Base-by-base conservation (phyloP, 441 rosid genomes). In the Euphorbia corollata region DNA sequence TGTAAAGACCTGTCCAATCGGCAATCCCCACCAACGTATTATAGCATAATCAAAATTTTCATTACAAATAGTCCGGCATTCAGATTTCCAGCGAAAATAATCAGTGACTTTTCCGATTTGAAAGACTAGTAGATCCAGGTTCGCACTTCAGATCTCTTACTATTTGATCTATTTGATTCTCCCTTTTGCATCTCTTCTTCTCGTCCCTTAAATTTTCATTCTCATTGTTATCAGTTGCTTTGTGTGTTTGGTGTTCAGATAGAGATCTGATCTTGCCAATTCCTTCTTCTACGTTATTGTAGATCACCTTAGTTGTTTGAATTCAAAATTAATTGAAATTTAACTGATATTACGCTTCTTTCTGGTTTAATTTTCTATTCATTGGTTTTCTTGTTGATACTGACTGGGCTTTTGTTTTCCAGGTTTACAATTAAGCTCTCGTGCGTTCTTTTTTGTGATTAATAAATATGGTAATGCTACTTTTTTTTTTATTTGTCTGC, bases 381-480 rank as follows among this genome's bases (percentile, higher is more conserved):
- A 24, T 47, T 1, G 9, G 4, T 45, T 24, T 16, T 4, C 27
- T 45, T 45, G n/a, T 20, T 22, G 13, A 45, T 63, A 1, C 36
- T 45, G 6, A 43, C 9, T 43, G 9, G 34, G 34, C 4, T 50
- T 16, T 50, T 6, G 4, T 53, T 32, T 38, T 65, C 13, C 68
- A 54, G 47, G 12, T 15, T n/a, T 36, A 15, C 20, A 4, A 8
- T 18, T 32, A 64, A 48, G 6, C 8, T 36, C 51, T 19, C 23
- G 50, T 13, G 0, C 12, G 2, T 45, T 20, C 41, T 48, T 22
- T 51, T 45, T 45, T 45, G n/a, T 45, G 50, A 45, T 54, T 53
- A 53, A 19, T 54, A 47, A 54, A 32, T 20, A 65, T 65, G 68
- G 68, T 64, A 51, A 45, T 8, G 9, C 0, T 64, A 27, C 34